Base-by-base conservation (phyloP, 2,329 filamentous ascomycete genomes). In the Phaeosphaeriaceae sp. region DNA sequence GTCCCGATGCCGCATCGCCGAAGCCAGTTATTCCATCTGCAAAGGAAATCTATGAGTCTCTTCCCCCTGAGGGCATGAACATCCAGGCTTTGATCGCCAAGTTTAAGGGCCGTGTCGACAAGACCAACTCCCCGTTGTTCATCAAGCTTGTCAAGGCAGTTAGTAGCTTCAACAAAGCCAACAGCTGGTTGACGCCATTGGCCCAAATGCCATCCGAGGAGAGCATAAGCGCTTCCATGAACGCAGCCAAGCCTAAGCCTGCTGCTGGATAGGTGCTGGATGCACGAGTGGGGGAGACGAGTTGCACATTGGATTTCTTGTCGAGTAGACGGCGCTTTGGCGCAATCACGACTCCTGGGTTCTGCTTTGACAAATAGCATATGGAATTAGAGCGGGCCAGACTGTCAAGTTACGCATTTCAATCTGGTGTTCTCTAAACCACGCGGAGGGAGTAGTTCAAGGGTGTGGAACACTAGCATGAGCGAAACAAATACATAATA, bases 141-240 rank as follows among this genome's bases (percentile, higher is more conserved):
- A 82, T 82, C 51, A 67, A 66, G n/a, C 65, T 81, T 25, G 80
- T 82, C 60, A 81, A 79, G 66, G 67, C 68, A 1, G 72, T 78
- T 2, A 69, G 71, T 3, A 70, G 61, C 50, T 76, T 72, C 44
- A 72, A 76, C 48, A 73, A 68, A 48, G 53, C 58, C 20, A 64
- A 69, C 21, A 67, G 64, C 31, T 71, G 69, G 69, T 60, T 76
- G 6, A 71, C 66, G 11, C 74, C 74, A 2, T 53, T 75, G 40
- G 61, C 68, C 20, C 59, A 71, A 52, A 68, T 76, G 67, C 74
- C 74, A 3, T 65, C 68, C 1, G 68, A 74, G 9, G 69, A 73
- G 51, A 63, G 66, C 36, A 71, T 75, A 24, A 63, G 57, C 21
- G 59, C 65, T 2, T 59, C 62, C 21, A 69, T 72, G 65, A 58